Evolutionary conservation across 1,284 basidiomycete species (phyloP).

Genomic region (Moesziomyces antarcticus): DNA sequence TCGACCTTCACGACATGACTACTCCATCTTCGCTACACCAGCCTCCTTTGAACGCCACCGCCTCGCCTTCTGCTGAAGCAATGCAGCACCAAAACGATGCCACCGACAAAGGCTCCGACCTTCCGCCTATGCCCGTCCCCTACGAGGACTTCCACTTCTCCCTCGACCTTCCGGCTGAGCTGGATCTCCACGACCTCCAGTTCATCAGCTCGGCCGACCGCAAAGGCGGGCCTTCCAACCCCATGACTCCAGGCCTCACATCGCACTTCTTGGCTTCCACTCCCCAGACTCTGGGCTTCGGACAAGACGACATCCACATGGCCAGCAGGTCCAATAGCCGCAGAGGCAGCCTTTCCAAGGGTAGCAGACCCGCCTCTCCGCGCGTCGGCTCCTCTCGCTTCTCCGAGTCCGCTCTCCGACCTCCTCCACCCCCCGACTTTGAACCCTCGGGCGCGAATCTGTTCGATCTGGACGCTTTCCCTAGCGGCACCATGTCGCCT

Average conservation of each 20-base stretch:
- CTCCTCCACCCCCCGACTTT: slow-evolving; percentile 52
- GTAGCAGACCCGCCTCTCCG: slow-evolving; percentile 46
- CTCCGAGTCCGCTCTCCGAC: slow-evolving; percentile 40
- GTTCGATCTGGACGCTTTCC: slow-evolving; percentile 40
- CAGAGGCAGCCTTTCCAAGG: slow-evolving; percentile 46
- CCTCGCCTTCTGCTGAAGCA: slow-evolving; percentile 16
- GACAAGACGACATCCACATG: slow-evolving; percentile 51
- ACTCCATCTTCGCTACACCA: slow-evolving; percentile 17
- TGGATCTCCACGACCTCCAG: slow-evolving; percentile 49
- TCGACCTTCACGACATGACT: slow-evolving; percentile 26
- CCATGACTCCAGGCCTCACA: slow-evolving; percentile 48
- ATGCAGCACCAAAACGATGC: slow-evolving; percentile 9
- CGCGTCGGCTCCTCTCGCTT: slow-evolving; percentile 34
- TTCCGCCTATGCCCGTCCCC: slow-evolving; percentile 61
- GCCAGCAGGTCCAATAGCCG: slow-evolving; percentile 42
- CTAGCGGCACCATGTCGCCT: slow-evolving; percentile 27
- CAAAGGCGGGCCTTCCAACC: slow-evolving; percentile 45
- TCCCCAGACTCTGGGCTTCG: slow-evolving; percentile 23
- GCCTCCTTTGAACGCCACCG: slow-evolving; percentile 8
- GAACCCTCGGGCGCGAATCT: slow-evolving; percentile 43
- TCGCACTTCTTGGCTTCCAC: slow-evolving; percentile 43
- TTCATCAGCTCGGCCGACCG: slow-evolving; percentile 49
- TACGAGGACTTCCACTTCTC: slow-evolving; percentile 64
- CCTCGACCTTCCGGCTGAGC: slow-evolving; percentile 53
- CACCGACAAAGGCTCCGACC: slow-evolving; percentile 37